Conservation (phyloP, 2,329 filamentous ascomycete species). For the Penicillium palitans region DNA sequence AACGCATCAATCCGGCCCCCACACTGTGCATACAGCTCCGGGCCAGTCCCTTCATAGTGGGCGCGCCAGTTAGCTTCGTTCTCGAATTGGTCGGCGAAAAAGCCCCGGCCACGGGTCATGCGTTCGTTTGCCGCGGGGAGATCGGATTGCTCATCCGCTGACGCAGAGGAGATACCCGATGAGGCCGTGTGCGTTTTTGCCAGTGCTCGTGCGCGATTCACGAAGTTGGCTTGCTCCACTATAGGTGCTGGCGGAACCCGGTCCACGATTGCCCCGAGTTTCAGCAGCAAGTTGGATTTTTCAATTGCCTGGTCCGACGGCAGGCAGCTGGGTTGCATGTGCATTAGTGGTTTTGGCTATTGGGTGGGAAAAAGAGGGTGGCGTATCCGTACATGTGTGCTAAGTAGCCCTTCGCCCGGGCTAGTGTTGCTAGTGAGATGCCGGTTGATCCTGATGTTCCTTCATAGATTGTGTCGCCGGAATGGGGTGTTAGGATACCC, state of each 20-base stretch:
- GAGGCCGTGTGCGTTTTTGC: constrained; percentile 69
- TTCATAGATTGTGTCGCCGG: constrained; percentile 94
- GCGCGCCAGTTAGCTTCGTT: constrained; percentile 84
- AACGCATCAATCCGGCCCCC: constrained; percentile 77
- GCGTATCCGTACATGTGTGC: constrained; percentile 70
- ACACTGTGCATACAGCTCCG: constrained; percentile 82
- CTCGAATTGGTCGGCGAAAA: constrained; percentile 97
- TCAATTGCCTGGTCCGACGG: constrained; percentile 85
- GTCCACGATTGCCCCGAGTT: constrained; percentile 90
- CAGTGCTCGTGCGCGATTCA: constrained; percentile 80
- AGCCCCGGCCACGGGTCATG: constrained; percentile 67
- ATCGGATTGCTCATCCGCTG: constrained; percentile 11
- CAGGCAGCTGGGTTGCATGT: constrained; percentile 65
- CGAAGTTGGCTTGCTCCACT: constrained; percentile 88
- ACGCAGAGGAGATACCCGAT: constrained; percentile 14
- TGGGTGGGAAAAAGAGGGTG: background rate
- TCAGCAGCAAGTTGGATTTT: constrained; percentile 84
- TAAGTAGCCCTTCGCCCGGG: constrained; percentile 82
- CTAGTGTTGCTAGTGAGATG: constrained; percentile 88
- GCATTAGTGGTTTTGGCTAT: constrained; percentile 16
- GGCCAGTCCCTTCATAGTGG: constrained; percentile 79
- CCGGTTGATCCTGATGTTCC: constrained; percentile 95
- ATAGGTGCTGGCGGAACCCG: constrained; percentile 89
- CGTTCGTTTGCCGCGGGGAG: constrained; percentile 23
- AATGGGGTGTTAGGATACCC: constrained; percentile 72